phyloP scores from a whole-genome alignment of 768 basidiomycete species.

The Trametes punicea region DNA sequence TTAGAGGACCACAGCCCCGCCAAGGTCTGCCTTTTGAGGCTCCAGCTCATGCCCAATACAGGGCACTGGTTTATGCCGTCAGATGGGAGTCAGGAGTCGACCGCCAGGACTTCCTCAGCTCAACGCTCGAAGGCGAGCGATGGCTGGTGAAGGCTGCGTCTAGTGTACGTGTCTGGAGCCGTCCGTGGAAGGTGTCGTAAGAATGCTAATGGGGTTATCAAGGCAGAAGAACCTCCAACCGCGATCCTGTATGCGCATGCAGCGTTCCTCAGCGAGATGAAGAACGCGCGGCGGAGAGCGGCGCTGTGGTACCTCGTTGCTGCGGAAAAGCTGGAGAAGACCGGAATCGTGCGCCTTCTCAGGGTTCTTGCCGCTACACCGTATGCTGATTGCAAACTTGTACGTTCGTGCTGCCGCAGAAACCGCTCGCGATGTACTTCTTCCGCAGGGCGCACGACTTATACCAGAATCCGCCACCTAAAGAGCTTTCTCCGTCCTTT shows the following conservation, averaged over 20 bases:
- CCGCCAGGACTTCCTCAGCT: conserved; percentile 52
- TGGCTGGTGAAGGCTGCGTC: conserved; percentile 88
- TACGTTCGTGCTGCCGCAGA: conserved; percentile 41
- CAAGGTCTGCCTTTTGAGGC: conserved; percentile 36
- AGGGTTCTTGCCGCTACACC: neutral
- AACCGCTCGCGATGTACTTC: conserved; percentile 83
- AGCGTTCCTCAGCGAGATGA: conserved; percentile 62
- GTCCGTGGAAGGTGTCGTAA: neutral
- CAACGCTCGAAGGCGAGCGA: conserved; percentile 67
- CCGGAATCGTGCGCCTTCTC: conserved; percentile 63
- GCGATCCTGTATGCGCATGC: conserved; percentile 82
- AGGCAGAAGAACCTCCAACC: conserved; percentile 81
- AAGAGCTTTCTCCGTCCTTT: conserved; percentile 73
- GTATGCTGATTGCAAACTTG: neutral
- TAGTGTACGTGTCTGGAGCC: conserved; percentile 48
- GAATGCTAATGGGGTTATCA: conserved; percentile 25
- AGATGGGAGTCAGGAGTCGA: conserved; percentile 75
- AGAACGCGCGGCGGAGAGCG: conserved; percentile 55
- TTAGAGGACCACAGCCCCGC: conserved; percentile 37
- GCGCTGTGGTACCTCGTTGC: conserved; percentile 79
- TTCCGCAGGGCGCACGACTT: conserved; percentile 67
- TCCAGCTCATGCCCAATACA: conserved; percentile 62
- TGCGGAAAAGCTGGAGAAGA: conserved; percentile 77
- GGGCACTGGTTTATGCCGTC: conserved; percentile 62
- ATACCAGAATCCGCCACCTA: conserved; percentile 48